Base-by-base conservation (phyloP, 352 stramenopile genomes). In the Globisporangium perplexum region DNA sequence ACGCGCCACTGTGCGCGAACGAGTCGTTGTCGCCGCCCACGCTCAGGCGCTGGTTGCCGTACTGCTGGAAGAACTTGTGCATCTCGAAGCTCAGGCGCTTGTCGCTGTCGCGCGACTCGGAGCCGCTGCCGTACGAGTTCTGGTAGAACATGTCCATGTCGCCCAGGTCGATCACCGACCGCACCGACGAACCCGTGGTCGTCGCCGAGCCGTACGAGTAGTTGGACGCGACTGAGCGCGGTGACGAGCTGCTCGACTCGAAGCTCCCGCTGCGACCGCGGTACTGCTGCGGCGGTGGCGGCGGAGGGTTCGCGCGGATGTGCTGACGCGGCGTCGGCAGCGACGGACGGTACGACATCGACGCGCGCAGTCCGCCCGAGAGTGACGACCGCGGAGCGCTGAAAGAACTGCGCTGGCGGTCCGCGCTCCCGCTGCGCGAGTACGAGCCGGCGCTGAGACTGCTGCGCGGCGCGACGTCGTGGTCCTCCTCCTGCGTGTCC, bases 101-200 rank as follows among this genome's bases (percentile, higher is more conserved):
- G 43, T 74, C 67, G 22, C 66, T 67, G 23, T 61, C 74, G 20
- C 72, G 69, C 22, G 69, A 57, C 0, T 65, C 80, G 20, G 66
- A 59, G 6, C 63, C 62, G 46, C 38, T 23, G 18, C 38, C 47
- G 38, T 60, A 60, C 11, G 64, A 62, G 52, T 63, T 79, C 53
- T 77, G 68, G 59, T 90, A 88, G 53, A 88, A 90, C 50, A 80
- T 82, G 71, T 84, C 75, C 80, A 90, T 86, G 56, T 90, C 80
- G 46, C 80, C 80, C 20, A 90, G 58, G 55, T 90, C 80, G 33
- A 84, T 86, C 49, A 90, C 69, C 12, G 74, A 87, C 22, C 69
- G 70, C 47, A 77, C 69, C 23, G 74, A 86, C 15, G 80, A 90
- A 17, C 65, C 77, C 31, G 75, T 82, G 2, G 80, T 90, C 48